Evolutionary conservation across 495 filamentous ascomycete species (phyloP).

Genomic region (Podospora tetraspora): DNA sequence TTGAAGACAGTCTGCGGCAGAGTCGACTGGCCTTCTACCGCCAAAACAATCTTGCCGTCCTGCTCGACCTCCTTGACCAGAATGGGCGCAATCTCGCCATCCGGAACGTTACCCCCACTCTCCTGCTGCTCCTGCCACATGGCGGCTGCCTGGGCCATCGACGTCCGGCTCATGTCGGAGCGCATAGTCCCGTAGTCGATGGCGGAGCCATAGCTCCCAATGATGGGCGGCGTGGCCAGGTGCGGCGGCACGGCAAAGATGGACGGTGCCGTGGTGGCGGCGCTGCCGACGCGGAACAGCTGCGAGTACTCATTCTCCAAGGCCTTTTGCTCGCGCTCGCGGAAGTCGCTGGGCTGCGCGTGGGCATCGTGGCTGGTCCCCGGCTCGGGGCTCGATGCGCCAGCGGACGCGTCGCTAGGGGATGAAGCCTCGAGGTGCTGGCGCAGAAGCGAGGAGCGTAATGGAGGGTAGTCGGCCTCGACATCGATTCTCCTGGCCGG

Average conservation of each 20-base stretch:
- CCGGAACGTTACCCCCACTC: conserved; percentile 37
- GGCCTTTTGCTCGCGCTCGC: conserved; percentile 39
- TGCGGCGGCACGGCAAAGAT: conserved; percentile 60
- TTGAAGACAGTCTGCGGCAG: conserved; percentile 96
- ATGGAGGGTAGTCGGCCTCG: conserved; percentile 30
- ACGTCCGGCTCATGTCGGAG: conserved; percentile 60
- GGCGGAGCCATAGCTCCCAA: conserved; percentile 63
- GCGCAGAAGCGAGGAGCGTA: conserved; percentile 35
- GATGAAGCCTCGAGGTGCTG: conserved; percentile 35
- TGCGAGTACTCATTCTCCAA: conserved; percentile 33
- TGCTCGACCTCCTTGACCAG: conserved; percentile 83
- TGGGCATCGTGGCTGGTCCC: conserved; percentile 18
- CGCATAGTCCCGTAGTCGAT: conserved; percentile 68
- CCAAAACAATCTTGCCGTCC: conserved; percentile 75
- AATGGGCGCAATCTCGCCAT: conserved; percentile 71
- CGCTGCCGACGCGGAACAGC: conserved; percentile 31
- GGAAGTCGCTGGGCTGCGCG: conserved; percentile 26
- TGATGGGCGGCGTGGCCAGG: conserved; percentile 54
- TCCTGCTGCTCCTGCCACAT: conserved; percentile 68
- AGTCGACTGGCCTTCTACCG: conserved; percentile 87
- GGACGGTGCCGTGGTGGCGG: conserved; percentile 34
- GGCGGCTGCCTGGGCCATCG: conserved; percentile 65
- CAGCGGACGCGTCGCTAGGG: conserved; percentile 17
- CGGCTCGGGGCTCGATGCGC: conserved; percentile 22
- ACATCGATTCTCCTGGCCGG: conserved; percentile 33